A percentile compares a stretch with the other conserved stretches of the same genome.
These are phyloP conservation scores for Saccharum spontaneum DNA, from an alignment of 176 grass and related monocot species.

Conservation along the genomic window DNA sequence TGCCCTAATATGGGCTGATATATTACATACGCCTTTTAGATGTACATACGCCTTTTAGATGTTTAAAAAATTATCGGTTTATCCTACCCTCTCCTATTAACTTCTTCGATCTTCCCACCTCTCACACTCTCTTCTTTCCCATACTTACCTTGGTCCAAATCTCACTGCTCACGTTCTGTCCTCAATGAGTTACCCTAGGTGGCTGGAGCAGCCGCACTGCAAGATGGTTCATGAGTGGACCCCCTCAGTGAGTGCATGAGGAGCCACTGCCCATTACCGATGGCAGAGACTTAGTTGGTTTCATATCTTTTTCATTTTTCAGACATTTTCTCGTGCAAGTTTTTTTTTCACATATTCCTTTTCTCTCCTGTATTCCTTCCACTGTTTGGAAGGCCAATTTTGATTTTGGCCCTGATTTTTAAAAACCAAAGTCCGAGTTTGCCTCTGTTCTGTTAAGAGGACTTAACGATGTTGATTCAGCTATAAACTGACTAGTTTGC, in stretches of 20 bases:
- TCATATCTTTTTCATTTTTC: background rate
- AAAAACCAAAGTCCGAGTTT: background rate
- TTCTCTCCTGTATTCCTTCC: background rate
- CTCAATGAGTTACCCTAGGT: background rate
- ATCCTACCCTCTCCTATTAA: background rate
- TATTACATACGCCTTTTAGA: background rate
- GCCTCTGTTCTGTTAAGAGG: background rate
- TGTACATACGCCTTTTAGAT: background rate
- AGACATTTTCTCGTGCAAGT: background rate
- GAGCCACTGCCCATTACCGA: background rate
- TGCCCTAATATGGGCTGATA: background rate
- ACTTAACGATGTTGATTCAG: background rate
- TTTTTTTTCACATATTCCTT: background rate
- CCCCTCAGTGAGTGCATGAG: background rate
- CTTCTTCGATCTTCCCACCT: background rate
- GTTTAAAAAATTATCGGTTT: background rate
- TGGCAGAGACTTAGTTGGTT: background rate
- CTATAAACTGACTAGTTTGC: background rate
- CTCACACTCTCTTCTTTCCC: background rate
- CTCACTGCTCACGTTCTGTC: background rate
- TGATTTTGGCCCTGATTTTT: background rate
- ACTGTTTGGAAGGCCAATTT: background rate
- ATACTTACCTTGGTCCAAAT: background rate
- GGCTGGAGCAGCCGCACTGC: background rate
- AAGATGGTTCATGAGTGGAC: background rate